Evolutionary conservation across 768 basidiomycete genomes (phyloP), one percentile per base, ranked within the genome.

Genomic region (Asterophora lycoperdoides): DNA sequence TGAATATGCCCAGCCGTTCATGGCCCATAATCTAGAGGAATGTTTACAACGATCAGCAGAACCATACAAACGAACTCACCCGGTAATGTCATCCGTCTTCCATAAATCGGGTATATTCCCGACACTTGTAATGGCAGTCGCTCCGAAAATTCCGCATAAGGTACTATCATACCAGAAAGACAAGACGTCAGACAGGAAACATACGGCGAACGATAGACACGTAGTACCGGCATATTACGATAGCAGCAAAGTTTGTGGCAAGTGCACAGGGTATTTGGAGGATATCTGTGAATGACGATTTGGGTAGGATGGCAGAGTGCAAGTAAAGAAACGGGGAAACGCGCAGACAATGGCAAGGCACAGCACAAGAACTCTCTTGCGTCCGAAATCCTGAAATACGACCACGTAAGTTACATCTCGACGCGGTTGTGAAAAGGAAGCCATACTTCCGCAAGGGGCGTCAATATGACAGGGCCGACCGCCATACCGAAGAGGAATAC

Each of bases 1-100:
- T 18, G 58, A 55, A 33, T 60, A 60, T n/a, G 54, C 47, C 58
- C 58, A 60, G 7, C 41, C 42, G n/a, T 60, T 60, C 58, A 60
- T 60, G 13, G 58, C 58, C 58, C 58, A 60, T 18, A 54, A 48
- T 7, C 56, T 59, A 11, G n/a, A 30, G n/a, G 13, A 9, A 17
- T 10, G 10, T 10, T 52, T 17, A 19, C 15, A 14, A 19, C 14
- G 4, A 11, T 52, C 37, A 44, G 35, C 15, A 37, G 17, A 44
- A 18, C 20, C 17, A 17, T 46, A 9, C 30, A 18, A 19, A 19
- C n/a, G 11, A 47, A 46, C 38, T 34, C 33, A 49, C 59, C 52
- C 50, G 15, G 17, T 29, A 8, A 56, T 32, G 10, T 60, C 59
- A 38, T 60, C 52, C 3, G 49, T 50, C 35, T 51, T 53, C 59